Conservation (phyloP, 2,329 filamentous ascomycete species). For the Epicoccum nigrum region DNA sequence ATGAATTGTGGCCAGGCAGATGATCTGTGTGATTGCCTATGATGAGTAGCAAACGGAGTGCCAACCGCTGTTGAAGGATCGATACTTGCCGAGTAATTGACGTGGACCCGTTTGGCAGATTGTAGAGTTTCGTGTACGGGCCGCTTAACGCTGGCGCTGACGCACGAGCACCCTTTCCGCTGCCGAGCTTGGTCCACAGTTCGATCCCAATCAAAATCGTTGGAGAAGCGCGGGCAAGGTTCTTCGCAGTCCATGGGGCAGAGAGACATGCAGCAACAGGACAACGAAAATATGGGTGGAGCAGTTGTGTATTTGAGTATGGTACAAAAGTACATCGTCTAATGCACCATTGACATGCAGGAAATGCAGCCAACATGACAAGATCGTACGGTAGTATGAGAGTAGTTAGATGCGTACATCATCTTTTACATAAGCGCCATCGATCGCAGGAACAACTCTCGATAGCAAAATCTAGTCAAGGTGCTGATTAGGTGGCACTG, state of each 20-base stretch:
- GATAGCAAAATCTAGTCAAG: too few relatives aligned
- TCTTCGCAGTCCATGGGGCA: not conserved
- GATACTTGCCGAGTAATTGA: not conserved
- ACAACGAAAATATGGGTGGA: not conserved
- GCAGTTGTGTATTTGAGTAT: not conserved
- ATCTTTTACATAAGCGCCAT: not conserved
- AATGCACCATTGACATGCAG: not conserved
- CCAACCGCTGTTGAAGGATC: conserved; percentile 1
- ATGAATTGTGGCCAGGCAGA: too few relatives aligned
- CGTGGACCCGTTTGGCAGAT: conserved; percentile 4
- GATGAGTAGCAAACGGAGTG: not conserved
- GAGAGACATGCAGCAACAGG: not conserved
- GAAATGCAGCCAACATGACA: not conserved
- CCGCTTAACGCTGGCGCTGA: conserved; percentile 15
- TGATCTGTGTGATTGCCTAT: too few relatives aligned
- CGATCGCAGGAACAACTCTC: too few relatives aligned
- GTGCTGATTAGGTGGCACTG: too few relatives aligned
- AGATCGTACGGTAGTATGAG: not conserved
- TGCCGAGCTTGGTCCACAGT: conserved; percentile 6
- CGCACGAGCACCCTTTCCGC: conserved; percentile 18
- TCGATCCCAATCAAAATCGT: not conserved
- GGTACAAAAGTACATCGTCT: conserved; percentile 3
- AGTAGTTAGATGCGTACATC: not conserved
- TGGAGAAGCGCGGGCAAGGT: conserved; percentile 1
- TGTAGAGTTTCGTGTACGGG: conserved; percentile 8